Percentiles rank a stretch among this genome's conserved stretches.
Conservation (phyloP, 2,329 filamentous ascomycete species). For the Coniochaeta sp. region DNA sequence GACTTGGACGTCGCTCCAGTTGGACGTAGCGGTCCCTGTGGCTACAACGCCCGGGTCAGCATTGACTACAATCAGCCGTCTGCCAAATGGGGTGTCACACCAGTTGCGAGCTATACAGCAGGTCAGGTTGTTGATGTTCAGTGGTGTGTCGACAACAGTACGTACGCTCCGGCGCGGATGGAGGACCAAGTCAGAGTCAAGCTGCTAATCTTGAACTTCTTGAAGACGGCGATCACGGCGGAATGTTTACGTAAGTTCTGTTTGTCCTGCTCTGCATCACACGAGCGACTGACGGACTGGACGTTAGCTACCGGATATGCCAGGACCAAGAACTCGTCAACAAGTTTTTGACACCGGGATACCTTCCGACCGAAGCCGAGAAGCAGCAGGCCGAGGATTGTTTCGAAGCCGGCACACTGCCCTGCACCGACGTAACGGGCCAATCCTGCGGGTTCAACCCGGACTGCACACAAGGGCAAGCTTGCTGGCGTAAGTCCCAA, state of each 20-base stretch:
- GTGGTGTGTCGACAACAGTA: slow-evolving; percentile 52
- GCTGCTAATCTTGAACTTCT: no score
- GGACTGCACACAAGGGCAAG: slow-evolving; percentile 35
- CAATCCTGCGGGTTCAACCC: slow-evolving; percentile 41
- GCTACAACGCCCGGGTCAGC: slow-evolving; percentile 45
- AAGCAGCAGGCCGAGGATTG: slow-evolving; percentile 47
- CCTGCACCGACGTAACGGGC: slow-evolving; percentile 41
- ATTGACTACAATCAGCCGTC: slow-evolving; percentile 45
- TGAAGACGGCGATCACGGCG: slow-evolving; percentile 48
- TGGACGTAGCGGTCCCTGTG: slow-evolving; percentile 41
- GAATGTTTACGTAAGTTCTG: no score
- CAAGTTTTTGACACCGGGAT: slow-evolving; percentile 38
- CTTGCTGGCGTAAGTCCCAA: slow-evolving; percentile 40
- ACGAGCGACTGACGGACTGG: no score
- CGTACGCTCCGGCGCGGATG: no score
- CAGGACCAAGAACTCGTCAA: slow-evolving; percentile 42
- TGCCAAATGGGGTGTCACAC: slow-evolving; percentile 32
- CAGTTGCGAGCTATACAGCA: slow-evolving; percentile 35
- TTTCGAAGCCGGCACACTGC: slow-evolving; percentile 38
- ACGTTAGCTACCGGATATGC: slow-evolving; percentile 46
- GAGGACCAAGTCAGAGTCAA: no score
- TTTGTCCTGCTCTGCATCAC: no score
- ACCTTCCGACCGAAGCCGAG: slow-evolving; percentile 41
- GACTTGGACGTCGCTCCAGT: slow-evolving; percentile 36
- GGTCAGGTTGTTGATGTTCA: slow-evolving; percentile 41